Conservation (phyloP, 371 early-diverging fungal species). For the Lichtheimia corymbifera region DNA sequence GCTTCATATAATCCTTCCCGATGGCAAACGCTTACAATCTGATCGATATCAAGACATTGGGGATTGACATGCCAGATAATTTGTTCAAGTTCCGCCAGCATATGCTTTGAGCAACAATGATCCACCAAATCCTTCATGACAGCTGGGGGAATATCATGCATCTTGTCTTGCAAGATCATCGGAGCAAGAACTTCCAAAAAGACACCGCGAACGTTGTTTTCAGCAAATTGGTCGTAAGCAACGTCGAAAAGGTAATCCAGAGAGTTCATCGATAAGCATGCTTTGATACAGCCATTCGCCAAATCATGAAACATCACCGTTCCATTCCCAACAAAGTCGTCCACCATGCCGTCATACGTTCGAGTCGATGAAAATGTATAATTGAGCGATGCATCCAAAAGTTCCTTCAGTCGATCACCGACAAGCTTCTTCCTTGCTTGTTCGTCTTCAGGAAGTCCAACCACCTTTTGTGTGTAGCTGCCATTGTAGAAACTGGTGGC, state of each 20-base stretch:
- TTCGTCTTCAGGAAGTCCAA: conserved; percentile 73
- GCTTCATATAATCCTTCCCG: conserved; percentile 70
- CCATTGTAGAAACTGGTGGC: conserved; percentile 72
- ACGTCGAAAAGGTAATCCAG: conserved; percentile 73
- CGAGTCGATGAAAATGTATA: conserved; percentile 64
- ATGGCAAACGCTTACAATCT: conserved; percentile 67
- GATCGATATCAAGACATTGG: conserved; percentile 72
- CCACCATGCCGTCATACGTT: conserved; percentile 41
- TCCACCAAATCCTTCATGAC: conserved; percentile 72
- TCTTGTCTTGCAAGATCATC: conserved; percentile 60
- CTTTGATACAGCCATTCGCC: conserved; percentile 64
- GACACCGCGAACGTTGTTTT: conserved; percentile 53
- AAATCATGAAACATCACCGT: conserved; percentile 54
- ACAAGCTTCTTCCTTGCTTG: conserved; percentile 57
- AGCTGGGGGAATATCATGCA: conserved; percentile 65
- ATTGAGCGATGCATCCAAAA: conserved; percentile 66
- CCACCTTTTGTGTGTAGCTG: conserved; percentile 58
- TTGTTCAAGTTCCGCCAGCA: conserved; percentile 67
- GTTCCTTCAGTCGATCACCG: conserved; percentile 67
- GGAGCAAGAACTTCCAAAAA: conserved; percentile 72
- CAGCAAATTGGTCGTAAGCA: conserved; percentile 72
- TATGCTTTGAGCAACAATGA: conserved; percentile 56
- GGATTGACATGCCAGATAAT: conserved; percentile 79
- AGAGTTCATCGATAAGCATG: conserved; percentile 68
- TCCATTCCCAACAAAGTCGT: conserved; percentile 48